These are phyloP conservation scores for Gaertneriomyces sp. DNA, from an alignment of 192 early-diverging fungal species.

Conservation along the genomic window DNA sequence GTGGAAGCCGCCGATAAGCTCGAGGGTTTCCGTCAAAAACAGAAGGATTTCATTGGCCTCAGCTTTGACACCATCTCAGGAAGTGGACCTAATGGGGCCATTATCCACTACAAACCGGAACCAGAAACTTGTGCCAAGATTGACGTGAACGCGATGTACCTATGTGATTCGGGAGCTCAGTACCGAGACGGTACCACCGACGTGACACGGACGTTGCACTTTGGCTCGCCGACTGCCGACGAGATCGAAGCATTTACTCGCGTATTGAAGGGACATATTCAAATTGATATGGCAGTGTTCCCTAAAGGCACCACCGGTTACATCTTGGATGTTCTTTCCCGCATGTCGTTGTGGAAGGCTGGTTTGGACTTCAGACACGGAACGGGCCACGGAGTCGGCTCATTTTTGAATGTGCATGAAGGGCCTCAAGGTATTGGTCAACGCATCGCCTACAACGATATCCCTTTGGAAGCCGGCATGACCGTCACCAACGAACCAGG, in stretches of 20 bases:
- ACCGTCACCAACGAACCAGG: conserved; percentile 97
- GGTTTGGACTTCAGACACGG: conserved; percentile 96
- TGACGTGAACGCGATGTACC: conserved; percentile 73
- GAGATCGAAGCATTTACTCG: conserved; percentile 93
- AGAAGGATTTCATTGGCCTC: conserved; percentile 82
- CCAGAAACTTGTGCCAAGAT: conserved; percentile 73
- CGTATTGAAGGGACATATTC: conserved; percentile 98
- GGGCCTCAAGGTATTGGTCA: conserved; percentile 90
- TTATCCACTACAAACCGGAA: conserved; percentile 96
- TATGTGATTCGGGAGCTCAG: conserved; percentile 96
- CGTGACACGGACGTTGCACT: conserved; percentile 92
- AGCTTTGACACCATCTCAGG: conserved; percentile 96
- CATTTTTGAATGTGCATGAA: conserved; percentile 92
- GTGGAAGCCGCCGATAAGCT: conserved; percentile 81
- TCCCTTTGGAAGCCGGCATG: conserved; percentile 83
- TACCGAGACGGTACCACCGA: conserved; percentile 96
- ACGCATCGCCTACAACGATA: conserved; percentile 69
- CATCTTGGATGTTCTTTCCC: conserved; percentile 84
- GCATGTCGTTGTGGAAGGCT: conserved; percentile 81
- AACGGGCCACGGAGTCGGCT: conserved; percentile 96
- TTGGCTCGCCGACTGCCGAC: conserved; percentile 74
- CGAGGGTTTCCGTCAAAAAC: conserved; percentile 70
- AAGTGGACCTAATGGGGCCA: conserved; percentile 92
- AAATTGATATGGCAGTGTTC: conserved; percentile 84
- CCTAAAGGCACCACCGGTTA: conserved; percentile 72